These are phyloP conservation scores for Colletotrichum tamarilloi DNA, from an alignment of 2,329 filamentous ascomycete genomes.

Conservation along the genomic window DNA sequence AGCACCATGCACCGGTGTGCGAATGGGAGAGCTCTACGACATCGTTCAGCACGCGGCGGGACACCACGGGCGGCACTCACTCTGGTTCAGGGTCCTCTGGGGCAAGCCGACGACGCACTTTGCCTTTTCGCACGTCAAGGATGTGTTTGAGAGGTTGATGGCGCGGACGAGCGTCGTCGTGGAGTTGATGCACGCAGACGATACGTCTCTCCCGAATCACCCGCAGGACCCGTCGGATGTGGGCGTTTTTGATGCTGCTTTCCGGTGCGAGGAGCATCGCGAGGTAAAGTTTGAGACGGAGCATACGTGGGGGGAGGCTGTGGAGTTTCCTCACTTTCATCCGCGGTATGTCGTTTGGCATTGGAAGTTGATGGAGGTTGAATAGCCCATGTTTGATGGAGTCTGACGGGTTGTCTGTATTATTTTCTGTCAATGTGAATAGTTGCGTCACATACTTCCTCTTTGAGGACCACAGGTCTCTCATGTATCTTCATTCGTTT, in stretches of 20 bases:
- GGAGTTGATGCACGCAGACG: constrained; percentile 33
- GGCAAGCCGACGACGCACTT: constrained; percentile 1
- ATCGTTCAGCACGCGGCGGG: constrained; percentile 23
- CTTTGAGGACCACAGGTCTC: background rate
- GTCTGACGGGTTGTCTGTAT: background rate
- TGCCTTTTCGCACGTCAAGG: constrained; percentile 10
- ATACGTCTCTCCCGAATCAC: constrained; percentile 24
- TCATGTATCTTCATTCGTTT: background rate
- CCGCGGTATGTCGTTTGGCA: constrained; percentile 25
- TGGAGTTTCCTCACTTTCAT: constrained; percentile 21
- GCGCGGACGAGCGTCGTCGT: constrained; percentile 22
- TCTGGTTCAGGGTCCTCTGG: constrained; percentile 33
- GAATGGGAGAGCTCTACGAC: constrained; percentile 39
- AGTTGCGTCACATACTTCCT: background rate
- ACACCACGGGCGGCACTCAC: constrained; percentile 26
- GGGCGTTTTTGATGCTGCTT: constrained; percentile 23
- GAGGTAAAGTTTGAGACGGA: constrained; percentile 1
- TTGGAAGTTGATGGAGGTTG: constrained; percentile 12
- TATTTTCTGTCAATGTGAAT: background rate
- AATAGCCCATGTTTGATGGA: background rate
- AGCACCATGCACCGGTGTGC: constrained; percentile 8
- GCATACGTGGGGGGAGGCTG: background rate
- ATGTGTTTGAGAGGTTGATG: constrained; percentile 21
- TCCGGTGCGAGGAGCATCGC: constrained; percentile 18
- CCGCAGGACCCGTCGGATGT: constrained; percentile 21